phyloP scores from a whole-genome alignment of 352 stramenopile species.

The Globisporangium megalacanthum region DNA sequence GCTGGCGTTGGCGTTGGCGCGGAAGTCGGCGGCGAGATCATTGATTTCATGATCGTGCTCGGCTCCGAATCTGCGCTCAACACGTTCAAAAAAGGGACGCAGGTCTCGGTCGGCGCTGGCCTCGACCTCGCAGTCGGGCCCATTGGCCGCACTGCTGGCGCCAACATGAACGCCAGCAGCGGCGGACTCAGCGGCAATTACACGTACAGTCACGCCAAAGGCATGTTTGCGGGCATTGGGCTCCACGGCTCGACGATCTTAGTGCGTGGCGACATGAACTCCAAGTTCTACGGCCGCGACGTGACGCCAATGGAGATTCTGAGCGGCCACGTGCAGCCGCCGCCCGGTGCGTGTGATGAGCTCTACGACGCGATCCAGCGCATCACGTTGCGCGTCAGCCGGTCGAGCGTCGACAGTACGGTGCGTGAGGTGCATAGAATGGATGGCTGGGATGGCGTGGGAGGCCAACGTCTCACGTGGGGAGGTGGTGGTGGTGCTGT shows the following conservation, averaged over 20 bases:
- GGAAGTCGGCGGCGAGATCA: conserved; percentile 81
- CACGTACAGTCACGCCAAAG: conserved; percentile 84
- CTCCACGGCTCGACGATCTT: conserved; percentile 83
- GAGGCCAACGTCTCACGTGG: too few species aligned
- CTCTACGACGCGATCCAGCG: conserved; percentile 68
- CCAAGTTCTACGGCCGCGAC: conserved; percentile 77
- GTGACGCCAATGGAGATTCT: conserved; percentile 80
- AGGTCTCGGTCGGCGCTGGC: conserved; percentile 73
- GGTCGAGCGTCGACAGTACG: background rate
- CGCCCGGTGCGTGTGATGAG: conserved; percentile 50
- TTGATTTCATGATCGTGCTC: conserved; percentile 88
- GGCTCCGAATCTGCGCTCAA: conserved; percentile 64
- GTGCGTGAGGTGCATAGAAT: conserved; percentile 2
- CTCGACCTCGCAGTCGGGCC: conserved; percentile 74
- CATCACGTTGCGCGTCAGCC: conserved; percentile 20
- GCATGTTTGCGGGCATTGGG: conserved; percentile 68
- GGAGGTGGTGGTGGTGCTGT: background rate
- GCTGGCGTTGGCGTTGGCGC: conserved; percentile 77
- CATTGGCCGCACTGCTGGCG: conserved; percentile 57
- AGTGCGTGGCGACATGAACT: conserved; percentile 81
- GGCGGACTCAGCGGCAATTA: conserved; percentile 79
- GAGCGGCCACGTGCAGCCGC: conserved; percentile 63
- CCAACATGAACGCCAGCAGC: conserved; percentile 72
- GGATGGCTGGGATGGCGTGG: background rate
- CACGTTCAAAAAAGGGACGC: conserved; percentile 81